A percentile compares a stretch with the other conserved stretches of the same genome.
Conservation (phyloP, 176 grass and related monocot species). For the Phyllostachys edulis region DNA sequence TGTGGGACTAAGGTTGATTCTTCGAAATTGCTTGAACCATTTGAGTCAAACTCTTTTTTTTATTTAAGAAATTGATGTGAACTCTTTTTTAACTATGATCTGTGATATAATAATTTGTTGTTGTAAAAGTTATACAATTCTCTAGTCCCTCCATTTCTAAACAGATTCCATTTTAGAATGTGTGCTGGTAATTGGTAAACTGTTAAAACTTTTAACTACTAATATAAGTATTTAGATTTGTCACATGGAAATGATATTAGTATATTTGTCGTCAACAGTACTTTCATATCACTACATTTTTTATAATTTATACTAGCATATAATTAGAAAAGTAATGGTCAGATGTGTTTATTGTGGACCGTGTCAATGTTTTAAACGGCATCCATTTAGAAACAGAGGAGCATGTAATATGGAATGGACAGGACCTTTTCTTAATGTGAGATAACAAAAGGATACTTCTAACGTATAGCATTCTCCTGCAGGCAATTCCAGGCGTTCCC, state of each 20-base stretch:
- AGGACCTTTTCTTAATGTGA: background rate
- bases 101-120: background rate
- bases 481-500: slow-evolving; percentile 65
- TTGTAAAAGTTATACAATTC: background rate
- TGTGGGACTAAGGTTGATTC: background rate
- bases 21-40: background rate
- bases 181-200: no score
- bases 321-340: background rate
- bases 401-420: slow-evolving; percentile 14
- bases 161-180: no score
- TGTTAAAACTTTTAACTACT: background rate
- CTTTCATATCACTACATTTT: background rate
- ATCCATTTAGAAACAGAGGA: background rate
- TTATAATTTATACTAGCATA: background rate
- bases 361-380: background rate
- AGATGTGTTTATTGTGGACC: background rate
- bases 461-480: slow-evolving; percentile 14
- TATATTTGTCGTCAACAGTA: background rate
- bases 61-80: no score
- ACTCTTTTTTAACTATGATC: background rate
- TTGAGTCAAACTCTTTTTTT: background rate
- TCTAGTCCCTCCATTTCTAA: background rate
- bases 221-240: background rate
- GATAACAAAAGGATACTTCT: background rate
- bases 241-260: background rate